Evolutionary conservation across 2,329 filamentous ascomycete genomes (phyloP).

Genomic region (Colletotrichum gloeosporioides): DNA sequence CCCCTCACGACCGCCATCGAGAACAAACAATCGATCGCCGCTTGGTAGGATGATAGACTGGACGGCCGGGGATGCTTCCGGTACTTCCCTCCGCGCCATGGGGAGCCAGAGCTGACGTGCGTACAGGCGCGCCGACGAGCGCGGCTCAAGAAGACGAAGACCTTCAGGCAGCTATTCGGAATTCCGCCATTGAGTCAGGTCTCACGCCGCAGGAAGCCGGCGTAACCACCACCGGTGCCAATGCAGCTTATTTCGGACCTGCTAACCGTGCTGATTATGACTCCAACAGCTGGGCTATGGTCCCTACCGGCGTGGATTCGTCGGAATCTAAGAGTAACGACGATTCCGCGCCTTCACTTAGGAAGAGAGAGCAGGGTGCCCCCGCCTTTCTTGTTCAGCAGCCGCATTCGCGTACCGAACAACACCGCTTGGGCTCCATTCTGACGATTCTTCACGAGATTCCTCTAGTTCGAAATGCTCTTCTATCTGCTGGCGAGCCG

Average conservation of each 20-base stretch:
- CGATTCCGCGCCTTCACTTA: constrained; percentile 40
- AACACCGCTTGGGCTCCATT: constrained; percentile 56
- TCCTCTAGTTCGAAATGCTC: constrained; percentile 60
- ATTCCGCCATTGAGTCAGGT: constrained; percentile 53
- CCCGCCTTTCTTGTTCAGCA: constrained; percentile 57
- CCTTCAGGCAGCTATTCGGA: constrained; percentile 59
- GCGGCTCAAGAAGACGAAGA: constrained; percentile 58
- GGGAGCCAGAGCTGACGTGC: constrained; percentile 20
- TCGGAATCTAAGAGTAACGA: constrained; percentile 23
- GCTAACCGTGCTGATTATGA: constrained; percentile 63
- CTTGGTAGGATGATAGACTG: constrained; percentile 57
- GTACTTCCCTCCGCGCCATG: constrained; percentile 13
- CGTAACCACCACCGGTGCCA: constrained; percentile 42
- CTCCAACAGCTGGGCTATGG: constrained; percentile 63
- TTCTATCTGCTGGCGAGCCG: constrained; percentile 50
- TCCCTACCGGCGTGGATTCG: constrained; percentile 41
- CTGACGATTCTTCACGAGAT: constrained; percentile 67
- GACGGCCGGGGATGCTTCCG: constrained; percentile 38
- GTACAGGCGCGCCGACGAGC: constrained; percentile 29
- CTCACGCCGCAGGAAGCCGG: constrained; percentile 55
- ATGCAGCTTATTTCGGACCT: constrained; percentile 61
- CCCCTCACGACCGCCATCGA: constrained; percentile 67
- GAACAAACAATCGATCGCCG: constrained; percentile 62
- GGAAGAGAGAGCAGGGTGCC: constrained; percentile 45
- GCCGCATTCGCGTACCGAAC: constrained; percentile 36